These are phyloP conservation scores for Vigna reflexopilosa DNA, from an alignment of 306 rosid species.

Conservation along the genomic window DNA sequence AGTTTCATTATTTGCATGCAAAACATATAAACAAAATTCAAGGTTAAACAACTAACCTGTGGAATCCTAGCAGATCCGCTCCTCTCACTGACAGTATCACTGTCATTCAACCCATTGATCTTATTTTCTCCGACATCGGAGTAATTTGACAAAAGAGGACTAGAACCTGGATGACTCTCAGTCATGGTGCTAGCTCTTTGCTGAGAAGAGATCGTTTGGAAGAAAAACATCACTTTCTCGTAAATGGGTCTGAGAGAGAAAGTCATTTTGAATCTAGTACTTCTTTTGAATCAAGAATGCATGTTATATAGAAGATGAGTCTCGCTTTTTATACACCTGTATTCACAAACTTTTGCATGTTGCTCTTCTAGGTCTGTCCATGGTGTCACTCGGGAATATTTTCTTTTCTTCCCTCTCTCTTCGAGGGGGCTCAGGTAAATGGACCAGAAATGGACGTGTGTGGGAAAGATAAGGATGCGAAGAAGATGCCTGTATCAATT, in stretches of 20 bases:
- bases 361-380: background rate
- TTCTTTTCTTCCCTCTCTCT: background rate
- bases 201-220: background rate
- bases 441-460: slow-evolving; percentile 8
- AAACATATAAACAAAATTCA: background rate
- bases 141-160: background rate
- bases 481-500: slow-evolving; percentile 9
- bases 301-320: background rate
- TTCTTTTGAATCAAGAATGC: background rate
- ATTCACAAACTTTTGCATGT: background rate
- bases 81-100: background rate
- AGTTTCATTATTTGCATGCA: background rate
- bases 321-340: background rate
- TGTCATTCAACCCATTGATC: background rate
- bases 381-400: background rate
- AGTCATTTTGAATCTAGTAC: background rate
- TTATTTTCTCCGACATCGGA: background rate
- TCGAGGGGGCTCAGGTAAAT: slow-evolving; percentile 28
- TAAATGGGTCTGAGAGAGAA: background rate
- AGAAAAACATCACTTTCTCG: background rate
- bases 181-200: slow-evolving; percentile 5
- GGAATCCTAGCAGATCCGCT: background rate
- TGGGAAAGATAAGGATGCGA: background rate
- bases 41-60: slow-evolving; percentile 35
- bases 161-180: slow-evolving; percentile 24